These are phyloP conservation scores for Penicillium sp. DNA, from an alignment of 2,329 filamentous ascomycete genomes.

Conservation along the genomic window DNA sequence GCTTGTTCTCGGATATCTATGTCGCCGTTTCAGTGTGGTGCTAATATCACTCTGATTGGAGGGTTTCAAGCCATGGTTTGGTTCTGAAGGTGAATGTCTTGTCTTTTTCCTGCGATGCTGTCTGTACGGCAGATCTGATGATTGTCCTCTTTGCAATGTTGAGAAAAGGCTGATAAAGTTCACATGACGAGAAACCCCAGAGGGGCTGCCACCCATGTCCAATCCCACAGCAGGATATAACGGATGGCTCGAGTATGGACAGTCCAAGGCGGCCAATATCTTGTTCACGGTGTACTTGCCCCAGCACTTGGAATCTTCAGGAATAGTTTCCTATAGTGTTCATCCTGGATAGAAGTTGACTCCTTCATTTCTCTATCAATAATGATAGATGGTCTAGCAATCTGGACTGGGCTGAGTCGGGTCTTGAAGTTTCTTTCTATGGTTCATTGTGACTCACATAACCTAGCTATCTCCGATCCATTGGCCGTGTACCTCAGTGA, in stretches of 20 bases:
- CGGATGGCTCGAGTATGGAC: slow-evolving; percentile 42
- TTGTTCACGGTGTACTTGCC: slow-evolving; percentile 38
- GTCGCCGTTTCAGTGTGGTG: slow-evolving; percentile 31
- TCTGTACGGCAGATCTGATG: not conserved
- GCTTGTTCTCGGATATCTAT: slow-evolving; percentile 30
- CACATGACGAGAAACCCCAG: slow-evolving; percentile 11
- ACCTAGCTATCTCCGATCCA: slow-evolving; percentile 10
- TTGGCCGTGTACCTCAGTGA: slow-evolving; percentile 32
- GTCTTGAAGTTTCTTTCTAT: slow-evolving; percentile 10
- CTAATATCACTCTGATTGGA: slow-evolving; percentile 31
- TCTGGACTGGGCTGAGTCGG: slow-evolving; percentile 22
- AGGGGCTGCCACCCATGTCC: slow-evolving; percentile 11
- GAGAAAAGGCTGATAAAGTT: slow-evolving; percentile 15
- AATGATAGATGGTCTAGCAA: slow-evolving; percentile 14
- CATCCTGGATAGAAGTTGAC: slow-evolving; percentile 35
- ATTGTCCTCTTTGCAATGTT: slow-evolving; percentile 21
- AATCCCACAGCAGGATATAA: slow-evolving; percentile 26
- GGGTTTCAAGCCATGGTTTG: slow-evolving; percentile 32
- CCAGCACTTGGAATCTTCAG: slow-evolving; percentile 20
- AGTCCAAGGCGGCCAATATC: slow-evolving; percentile 51
- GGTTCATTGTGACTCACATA: not conserved
- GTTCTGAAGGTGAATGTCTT: slow-evolving; percentile 22
- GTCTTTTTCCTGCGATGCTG: not conserved
- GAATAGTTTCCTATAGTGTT: slow-evolving; percentile 37
- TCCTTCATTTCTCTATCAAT: not conserved